These are phyloP conservation scores for Penstemon davidsonii DNA, from an alignment of 257 asterid species.

Conservation along the genomic window DNA sequence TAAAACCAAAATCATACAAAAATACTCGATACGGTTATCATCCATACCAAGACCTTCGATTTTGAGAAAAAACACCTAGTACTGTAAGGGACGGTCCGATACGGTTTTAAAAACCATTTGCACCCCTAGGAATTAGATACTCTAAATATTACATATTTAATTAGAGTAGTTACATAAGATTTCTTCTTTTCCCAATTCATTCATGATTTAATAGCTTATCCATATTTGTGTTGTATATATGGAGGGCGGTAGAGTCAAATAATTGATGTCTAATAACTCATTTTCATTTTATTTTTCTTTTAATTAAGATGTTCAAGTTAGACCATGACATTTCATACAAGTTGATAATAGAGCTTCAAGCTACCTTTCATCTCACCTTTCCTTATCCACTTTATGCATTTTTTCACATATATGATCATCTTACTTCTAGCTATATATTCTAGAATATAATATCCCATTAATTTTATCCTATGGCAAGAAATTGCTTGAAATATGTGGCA, in stretches of 20 bases:
- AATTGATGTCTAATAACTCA: neutral
- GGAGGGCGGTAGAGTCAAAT: neutral
- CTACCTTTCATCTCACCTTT: neutral
- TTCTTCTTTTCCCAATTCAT: too few relatives aligned
- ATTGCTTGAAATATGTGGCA: constrained; percentile 29
- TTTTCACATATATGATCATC: neutral
- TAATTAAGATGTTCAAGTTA: neutral
- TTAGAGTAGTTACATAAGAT: neutral
- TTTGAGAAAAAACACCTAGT: too few relatives aligned
- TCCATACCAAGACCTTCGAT: too few relatives aligned
- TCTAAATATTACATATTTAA: neutral
- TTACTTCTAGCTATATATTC: neutral
- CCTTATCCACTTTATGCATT: neutral
- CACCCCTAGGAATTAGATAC: neutral
- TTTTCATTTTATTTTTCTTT: neutral
- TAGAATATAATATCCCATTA: constrained; percentile 18
- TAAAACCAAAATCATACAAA: too few relatives aligned
- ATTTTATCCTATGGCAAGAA: constrained; percentile 3
- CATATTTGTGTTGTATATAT: neutral
- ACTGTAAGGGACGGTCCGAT: too few relatives aligned
- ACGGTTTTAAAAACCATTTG: too few relatives aligned
- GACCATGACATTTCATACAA: neutral
- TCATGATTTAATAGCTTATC: neutral
- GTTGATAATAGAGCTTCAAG: neutral
- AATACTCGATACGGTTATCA: too few relatives aligned